A percentile compares a stretch with the other conserved stretches of the same genome.
Evolutionary conservation across 2,329 filamentous ascomycete species (phyloP).

Genomic region (Ceratocystis albifundus): DNA sequence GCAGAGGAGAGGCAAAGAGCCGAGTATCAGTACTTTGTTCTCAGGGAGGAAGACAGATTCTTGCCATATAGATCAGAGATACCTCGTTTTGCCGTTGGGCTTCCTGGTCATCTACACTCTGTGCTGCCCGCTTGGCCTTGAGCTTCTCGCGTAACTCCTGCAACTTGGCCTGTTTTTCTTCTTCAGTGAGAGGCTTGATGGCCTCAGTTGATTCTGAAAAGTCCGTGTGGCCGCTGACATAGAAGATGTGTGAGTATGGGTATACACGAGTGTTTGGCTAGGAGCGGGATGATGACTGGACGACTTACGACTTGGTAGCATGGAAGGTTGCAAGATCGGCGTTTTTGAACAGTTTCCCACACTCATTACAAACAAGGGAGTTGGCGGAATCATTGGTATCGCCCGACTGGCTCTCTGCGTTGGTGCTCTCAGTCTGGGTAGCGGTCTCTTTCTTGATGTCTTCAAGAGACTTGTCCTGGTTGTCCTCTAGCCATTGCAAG

Average conservation of each 20-base stretch:
- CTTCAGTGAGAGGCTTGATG: slow-evolving; percentile 78
- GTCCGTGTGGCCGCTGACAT: slow-evolving; percentile 59
- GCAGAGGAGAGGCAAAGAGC: background rate
- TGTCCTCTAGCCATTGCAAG: slow-evolving; percentile 87
- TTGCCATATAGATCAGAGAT: slow-evolving; percentile 20
- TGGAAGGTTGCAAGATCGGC: slow-evolving; percentile 78
- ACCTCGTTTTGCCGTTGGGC: slow-evolving; percentile 80
- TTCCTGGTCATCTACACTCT: slow-evolving; percentile 62
- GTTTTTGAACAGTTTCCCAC: slow-evolving; percentile 78
- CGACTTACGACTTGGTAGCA: slow-evolving; percentile 63
- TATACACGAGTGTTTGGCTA: background rate
- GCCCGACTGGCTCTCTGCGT: slow-evolving; percentile 27
- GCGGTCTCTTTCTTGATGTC: slow-evolving; percentile 50
- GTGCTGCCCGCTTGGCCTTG: slow-evolving; percentile 57
- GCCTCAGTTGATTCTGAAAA: slow-evolving; percentile 92
- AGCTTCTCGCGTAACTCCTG: slow-evolving; percentile 61
- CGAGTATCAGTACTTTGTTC: background rate
- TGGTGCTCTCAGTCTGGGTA: slow-evolving; percentile 9
- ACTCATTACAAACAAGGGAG: slow-evolving; percentile 88
- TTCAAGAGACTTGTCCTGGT: slow-evolving; percentile 76
- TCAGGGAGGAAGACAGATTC: slow-evolving; percentile 11
- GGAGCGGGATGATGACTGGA: background rate
- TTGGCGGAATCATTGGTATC: slow-evolving; percentile 49
- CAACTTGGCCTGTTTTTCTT: slow-evolving; percentile 75
- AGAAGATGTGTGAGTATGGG: background rate